These are phyloP conservation scores for Sugiyamaella grinbergsii DNA, from an alignment of 1,139 yeast genomes.

Conservation along the genomic window DNA sequence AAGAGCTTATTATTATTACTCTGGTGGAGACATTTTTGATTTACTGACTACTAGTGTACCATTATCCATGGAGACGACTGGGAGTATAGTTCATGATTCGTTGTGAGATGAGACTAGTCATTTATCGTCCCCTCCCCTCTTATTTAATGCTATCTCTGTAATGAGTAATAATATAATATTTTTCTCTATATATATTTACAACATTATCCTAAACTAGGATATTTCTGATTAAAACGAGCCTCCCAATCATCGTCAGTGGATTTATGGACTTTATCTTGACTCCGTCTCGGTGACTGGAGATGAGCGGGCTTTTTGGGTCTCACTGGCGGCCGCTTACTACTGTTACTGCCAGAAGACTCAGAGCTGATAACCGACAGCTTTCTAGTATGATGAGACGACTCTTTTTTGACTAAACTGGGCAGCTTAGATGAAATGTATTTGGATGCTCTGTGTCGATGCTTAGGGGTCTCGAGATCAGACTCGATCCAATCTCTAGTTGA, in stretches of 20 bases:
- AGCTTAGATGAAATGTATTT: neutral
- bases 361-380: constrained; percentile 33
- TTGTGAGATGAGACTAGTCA: constrained; percentile 5
- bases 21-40: constrained; percentile 27
- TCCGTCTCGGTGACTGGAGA: constrained; percentile 45
- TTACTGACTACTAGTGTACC: constrained; percentile 14
- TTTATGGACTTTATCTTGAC: constrained; percentile 11
- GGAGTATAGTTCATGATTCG: constrained; percentile 3
- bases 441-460: constrained; percentile 1
- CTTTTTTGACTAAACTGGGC: constrained; percentile 2
- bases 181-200: constrained; percentile 8
- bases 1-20: constrained; percentile 35
- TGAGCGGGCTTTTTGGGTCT: constrained; percentile 64
- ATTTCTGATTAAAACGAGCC: constrained; percentile 36
- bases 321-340: constrained; percentile 42
- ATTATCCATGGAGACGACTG: neutral
- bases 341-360: constrained; percentile 27
- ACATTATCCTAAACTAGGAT: constrained; percentile 36
- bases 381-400: constrained; percentile 27
- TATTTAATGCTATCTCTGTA: no score
- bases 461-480: neutral
- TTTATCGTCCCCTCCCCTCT: neutral
- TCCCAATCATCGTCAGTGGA: constrained; percentile 37
- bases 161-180: constrained; percentile 7
- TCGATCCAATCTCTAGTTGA: constrained; percentile 10